These are phyloP conservation scores for Metarhizium sp. DNA, from an alignment of 2,329 filamentous ascomycete genomes.

Conservation along the genomic window DNA sequence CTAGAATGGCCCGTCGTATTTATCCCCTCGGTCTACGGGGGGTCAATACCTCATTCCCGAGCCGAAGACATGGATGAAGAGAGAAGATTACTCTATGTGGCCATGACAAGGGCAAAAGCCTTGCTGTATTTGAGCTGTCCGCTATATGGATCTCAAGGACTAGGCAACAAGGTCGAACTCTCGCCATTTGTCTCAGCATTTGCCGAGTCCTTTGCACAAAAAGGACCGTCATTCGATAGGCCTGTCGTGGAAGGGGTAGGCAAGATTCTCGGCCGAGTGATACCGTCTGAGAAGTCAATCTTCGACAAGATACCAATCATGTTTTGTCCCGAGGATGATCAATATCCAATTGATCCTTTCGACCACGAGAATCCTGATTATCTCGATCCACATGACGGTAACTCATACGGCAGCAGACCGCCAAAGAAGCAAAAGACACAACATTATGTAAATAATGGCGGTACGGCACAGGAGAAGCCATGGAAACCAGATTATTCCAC, in stretches of 20 bases:
- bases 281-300: conserved; percentile 47
- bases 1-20: conserved; percentile 96
- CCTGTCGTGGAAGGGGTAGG: conserved; percentile 56
- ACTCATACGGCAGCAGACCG: conserved; percentile 14
- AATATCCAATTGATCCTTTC: conserved; percentile 57
- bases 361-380: conserved; percentile 20
- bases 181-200: conserved; percentile 61
- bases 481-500: conserved; percentile 42
- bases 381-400: conserved; percentile 9
- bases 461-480: conserved; percentile 17
- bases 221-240: conserved; percentile 61
- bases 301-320: conserved; percentile 42
- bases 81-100: conserved; percentile 81
- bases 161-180: conserved; percentile 50
- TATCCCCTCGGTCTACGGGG: conserved; percentile 80
- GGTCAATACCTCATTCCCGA: conserved; percentile 81
- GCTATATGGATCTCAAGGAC: conserved; percentile 51
- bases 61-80: conserved; percentile 85
- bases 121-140: conserved; percentile 81
- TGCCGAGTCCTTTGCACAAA: conserved; percentile 36
- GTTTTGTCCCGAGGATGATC: conserved; percentile 54
- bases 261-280: conserved; percentile 56
- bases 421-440: conserved; percentile 20
- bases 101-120: conserved; percentile 87
- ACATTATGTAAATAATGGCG: conserved; percentile 9